Conservation (phyloP, 2,329 filamentous ascomycete species). For the Fusarium denticulatum region DNA sequence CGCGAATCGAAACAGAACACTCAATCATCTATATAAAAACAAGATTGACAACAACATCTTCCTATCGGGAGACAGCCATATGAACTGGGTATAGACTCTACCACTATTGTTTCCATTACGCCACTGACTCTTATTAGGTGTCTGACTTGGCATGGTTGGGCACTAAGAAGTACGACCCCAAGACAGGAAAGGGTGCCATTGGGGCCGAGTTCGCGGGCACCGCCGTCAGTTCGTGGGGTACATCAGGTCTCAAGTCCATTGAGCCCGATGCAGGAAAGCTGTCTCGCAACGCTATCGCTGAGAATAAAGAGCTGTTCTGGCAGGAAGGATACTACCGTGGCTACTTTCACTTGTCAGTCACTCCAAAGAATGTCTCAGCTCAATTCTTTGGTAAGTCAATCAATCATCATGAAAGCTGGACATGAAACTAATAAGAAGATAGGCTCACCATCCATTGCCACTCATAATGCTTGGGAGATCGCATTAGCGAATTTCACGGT, state of each 20-base stretch:
- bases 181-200: background rate
- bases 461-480: background rate
- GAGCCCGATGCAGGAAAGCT: background rate
- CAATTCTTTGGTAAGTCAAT: background rate
- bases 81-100: background rate
- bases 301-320: background rate
- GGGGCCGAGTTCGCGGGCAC: background rate
- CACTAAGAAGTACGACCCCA: background rate
- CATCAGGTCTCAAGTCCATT: background rate
- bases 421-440: rapidly evolving
- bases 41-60: constrained; percentile 3
- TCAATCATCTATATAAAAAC: background rate
- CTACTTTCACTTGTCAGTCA: background rate
- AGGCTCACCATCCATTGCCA: background rate
- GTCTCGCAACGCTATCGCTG: background rate
- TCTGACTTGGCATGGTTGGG: background rate
- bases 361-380: background rate
- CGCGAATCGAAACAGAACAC: constrained; percentile 1
- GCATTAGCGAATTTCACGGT: background rate
- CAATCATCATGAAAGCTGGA: rapidly evolving
- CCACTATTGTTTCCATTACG: no score
- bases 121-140: background rate
- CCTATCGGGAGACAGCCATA: background rate
- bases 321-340: background rate
- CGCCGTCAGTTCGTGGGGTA: background rate